Evolutionary conservation across 805 yeast genomes (phyloP), one percentile per base, ranked within the genome.

Genomic region (Phaffomyces thermotolerans): DNA sequence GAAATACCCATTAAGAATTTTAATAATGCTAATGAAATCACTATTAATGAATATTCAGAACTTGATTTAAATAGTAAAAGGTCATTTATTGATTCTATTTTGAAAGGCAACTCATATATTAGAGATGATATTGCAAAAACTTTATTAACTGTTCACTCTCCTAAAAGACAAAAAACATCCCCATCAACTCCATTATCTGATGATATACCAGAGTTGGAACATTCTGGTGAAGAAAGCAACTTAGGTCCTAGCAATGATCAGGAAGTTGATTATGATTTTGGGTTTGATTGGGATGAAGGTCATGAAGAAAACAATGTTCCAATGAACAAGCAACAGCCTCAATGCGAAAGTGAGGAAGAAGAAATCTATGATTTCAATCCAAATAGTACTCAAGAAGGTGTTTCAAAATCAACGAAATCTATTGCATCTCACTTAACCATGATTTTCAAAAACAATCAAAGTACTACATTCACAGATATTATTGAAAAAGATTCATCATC

Each of bases 351-450:
- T 39, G 58, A 52, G 15, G 54, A 40, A 12, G 59, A 58, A 41
- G 57, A 52, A 15, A 46, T 52, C 7, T 50, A 42, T 27, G 45
- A 44, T 9, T 52, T 44, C 24, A 43, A 36, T 14, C 44, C 50
- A 9, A 27, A 13, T 12, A 42, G 37, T n/a, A 41, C 48, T 36
- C 57, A 43, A 24, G 67, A 50, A 15, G 64, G 68, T 23, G 62
- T 67, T 24, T 68, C 79, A 4, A 65, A 69, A 47, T 64, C 79
- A 6, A 80, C 88, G 0, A 58, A 66, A 3, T 72, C 75, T 49
- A 69, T 83, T 8, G 86, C 84, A 0, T 58, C 58, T 10, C 66
- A 68, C 6, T 60, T 80, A 20, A 64, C 74, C 40, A 54, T 55
- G 2, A 50, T 62, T 18, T 62, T 72, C 42, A 35, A 39, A 22